Evolutionary conservation across 2,329 filamentous ascomycete species (phyloP).

Genomic region (Claviceps fusiformis): DNA sequence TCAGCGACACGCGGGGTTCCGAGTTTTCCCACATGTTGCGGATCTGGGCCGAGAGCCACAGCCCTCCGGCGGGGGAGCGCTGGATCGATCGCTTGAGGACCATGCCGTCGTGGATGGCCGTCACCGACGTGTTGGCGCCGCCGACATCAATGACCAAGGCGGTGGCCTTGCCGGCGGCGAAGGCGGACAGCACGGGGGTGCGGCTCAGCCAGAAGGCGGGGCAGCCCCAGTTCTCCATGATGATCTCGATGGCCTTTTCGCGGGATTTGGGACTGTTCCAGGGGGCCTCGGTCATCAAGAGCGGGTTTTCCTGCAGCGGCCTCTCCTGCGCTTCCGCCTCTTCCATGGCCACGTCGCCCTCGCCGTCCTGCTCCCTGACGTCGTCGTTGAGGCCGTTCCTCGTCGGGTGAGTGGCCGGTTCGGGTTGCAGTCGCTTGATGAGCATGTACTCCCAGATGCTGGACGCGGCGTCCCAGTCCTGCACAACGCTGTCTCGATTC

Average conservation of each 20-base stretch:
- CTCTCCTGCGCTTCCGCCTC: conserved; percentile 48
- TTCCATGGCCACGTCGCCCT: conserved; percentile 49
- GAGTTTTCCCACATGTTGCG: conserved; percentile 62
- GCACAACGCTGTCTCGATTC: conserved; percentile 74
- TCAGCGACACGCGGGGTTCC: conserved; percentile 57
- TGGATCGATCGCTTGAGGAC: conserved; percentile 83
- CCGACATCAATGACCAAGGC: conserved; percentile 88
- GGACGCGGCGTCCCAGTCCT: conserved; percentile 89
- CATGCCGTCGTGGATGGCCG: conserved; percentile 87
- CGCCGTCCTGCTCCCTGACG: conserved; percentile 43
- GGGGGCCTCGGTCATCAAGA: conserved; percentile 85
- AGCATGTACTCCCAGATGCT: conserved; percentile 90
- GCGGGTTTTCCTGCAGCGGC: conserved; percentile 73
- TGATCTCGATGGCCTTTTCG: conserved; percentile 90
- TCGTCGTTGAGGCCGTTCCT: conserved; percentile 71
- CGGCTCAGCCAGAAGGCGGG: conserved; percentile 90
- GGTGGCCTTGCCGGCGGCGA: conserved; percentile 84
- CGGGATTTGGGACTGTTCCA: conserved; percentile 83
- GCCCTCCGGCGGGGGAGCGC: conserved; percentile 71
- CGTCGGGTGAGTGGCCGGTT: conserved; percentile 52
- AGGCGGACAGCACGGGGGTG: conserved; percentile 79
- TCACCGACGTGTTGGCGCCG: conserved; percentile 76
- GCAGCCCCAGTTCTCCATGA: conserved; percentile 92
- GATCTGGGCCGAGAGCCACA: conserved; percentile 83
- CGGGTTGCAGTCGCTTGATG: conserved; percentile 72